Evolutionary conservation across 2,329 filamentous ascomycete genomes (phyloP).

Genomic region (Alternaria infectoria): DNA sequence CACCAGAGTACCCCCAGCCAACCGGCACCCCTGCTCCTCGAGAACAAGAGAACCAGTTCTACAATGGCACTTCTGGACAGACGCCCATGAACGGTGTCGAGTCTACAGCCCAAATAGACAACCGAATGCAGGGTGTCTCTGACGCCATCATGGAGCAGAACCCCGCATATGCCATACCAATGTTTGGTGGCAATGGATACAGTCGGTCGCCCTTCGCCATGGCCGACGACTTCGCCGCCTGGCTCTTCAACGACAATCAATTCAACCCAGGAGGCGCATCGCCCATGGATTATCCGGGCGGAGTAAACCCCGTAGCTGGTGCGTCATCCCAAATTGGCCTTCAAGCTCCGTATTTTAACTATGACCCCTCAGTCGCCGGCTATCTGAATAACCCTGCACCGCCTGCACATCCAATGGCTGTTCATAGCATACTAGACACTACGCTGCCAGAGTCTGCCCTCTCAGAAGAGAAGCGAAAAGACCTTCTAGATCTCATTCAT

Average conservation of each 20-base stretch:
- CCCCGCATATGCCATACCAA: constrained; percentile 72
- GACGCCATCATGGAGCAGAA: constrained; percentile 54
- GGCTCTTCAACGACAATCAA: constrained; percentile 75
- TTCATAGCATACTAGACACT: constrained; percentile 83
- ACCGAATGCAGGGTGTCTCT: constrained; percentile 44
- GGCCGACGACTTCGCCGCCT: constrained; percentile 86
- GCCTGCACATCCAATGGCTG: constrained; percentile 84
- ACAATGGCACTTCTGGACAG: constrained; percentile 45
- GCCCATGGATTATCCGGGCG: constrained; percentile 46
- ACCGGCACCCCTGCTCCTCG: constrained; percentile 45
- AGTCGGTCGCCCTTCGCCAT: constrained; percentile 88
- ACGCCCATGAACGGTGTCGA: constrained; percentile 48
- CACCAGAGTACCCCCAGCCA: constrained; percentile 58
- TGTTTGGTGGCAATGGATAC: constrained; percentile 83
- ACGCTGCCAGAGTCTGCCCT: constrained; percentile 79
- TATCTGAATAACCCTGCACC: constrained; percentile 58
- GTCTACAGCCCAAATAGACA: constrained; percentile 43
- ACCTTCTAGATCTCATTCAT: constrained; percentile 81
- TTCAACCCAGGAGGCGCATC: constrained; percentile 49
- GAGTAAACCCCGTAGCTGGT: constrained; percentile 47
- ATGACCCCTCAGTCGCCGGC: constrained; percentile 56
- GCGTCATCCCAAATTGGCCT: constrained; percentile 50
- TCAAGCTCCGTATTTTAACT: constrained; percentile 59
- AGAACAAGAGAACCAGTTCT: constrained; percentile 45
- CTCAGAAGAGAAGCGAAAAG: constrained; percentile 85